Base-by-base conservation (phyloP, 768 basidiomycete species). In the Suillus clintonianus region DNA sequence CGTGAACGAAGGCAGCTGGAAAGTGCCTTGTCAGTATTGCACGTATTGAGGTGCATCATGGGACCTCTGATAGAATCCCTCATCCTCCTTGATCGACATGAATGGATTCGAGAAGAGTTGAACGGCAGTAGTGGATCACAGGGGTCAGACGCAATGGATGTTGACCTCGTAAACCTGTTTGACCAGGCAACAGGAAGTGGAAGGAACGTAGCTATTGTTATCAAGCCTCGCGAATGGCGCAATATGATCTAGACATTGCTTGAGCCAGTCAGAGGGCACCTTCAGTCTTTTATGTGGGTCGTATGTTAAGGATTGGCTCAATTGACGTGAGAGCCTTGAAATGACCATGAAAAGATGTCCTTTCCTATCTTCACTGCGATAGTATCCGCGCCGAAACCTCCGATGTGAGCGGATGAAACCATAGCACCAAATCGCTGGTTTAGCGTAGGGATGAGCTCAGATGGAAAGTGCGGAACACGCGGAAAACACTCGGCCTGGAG, bases 301-400 rank as follows among this genome's bases (percentile, higher is more conserved):
- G 19, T 57, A 67, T 45, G 62, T 64, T 62, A 59, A 51, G 34
- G 36, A 65, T 63, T 60, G 32, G 65, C 50, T 55, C 61, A 19
- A 66, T 53, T 24, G 24, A 41, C 6, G 13, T 4, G 37, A 41
- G 24, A 41, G 59, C 71, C 68, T 4, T 58, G 57, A 50, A 83
- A 60, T 36, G 71, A 71, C 85, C 83, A 92, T 57, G 76, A 76
- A 67, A 69, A 76, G 6, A 85, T 75, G 9, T 91, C 86, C 72
- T 88, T 90, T 13, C 91, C 92, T 43, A 94, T 91, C 72, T 84
- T 90, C 51, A 88, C 78, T 45, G 80, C 78, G n/a, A 94, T 71
- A 56, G 80, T 77, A 50, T 81, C 81, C 2, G 83, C 85, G 50
- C 83, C 78, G 67, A 90, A 86, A 2, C 76, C 72, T 2, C 85